A percentile compares a stretch with the other conserved stretches of the same genome.
These are phyloP conservation scores for Beauveria scarabaeidicola DNA, from an alignment of 2,329 filamentous ascomycete species.

Conservation along the genomic window DNA sequence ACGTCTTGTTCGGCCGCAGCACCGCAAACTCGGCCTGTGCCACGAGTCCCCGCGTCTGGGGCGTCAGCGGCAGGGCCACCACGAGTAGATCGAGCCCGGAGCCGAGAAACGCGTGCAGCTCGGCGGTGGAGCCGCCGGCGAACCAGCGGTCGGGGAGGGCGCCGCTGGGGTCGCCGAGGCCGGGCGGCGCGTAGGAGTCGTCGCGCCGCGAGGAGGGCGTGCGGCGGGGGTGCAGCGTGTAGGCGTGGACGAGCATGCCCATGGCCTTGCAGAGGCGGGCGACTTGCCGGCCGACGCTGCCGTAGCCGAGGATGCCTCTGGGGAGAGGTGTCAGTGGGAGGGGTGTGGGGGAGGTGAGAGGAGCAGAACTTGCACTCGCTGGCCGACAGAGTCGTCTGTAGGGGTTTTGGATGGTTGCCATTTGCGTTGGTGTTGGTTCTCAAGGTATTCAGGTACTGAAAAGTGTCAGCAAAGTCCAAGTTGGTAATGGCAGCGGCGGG, in stretches of 20 bases:
- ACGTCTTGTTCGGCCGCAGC: constrained; percentile 40
- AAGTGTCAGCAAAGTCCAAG: neutral
- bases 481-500: neutral
- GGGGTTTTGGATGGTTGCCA: constrained; percentile 31
- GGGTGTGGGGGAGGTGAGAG: neutral
- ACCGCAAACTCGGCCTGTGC: constrained; percentile 39
- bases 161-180: constrained; percentile 49
- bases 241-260: constrained; percentile 66
- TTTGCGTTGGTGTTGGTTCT: constrained; percentile 32
- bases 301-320: constrained; percentile 47
- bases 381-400: constrained; percentile 36
- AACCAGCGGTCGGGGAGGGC: constrained; percentile 43
- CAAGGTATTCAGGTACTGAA: constrained; percentile 36
- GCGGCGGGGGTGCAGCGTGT: constrained; percentile 60
- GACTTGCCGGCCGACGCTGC: constrained; percentile 44
- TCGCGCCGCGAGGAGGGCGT: constrained; percentile 59
- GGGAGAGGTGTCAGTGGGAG: neutral
- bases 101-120: constrained; percentile 41
- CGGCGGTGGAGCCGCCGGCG: constrained; percentile 32
- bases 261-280: constrained; percentile 52
- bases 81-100: constrained; percentile 45
- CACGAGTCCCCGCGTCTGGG: constrained; percentile 42
- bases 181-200: constrained; percentile 56
- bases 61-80: constrained; percentile 42
- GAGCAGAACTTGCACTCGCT: constrained; percentile 36